Percentiles rank a stretch among this genome's conserved stretches.
phyloP scores from a whole-genome alignment of 805 yeast genomes.

The Geotrichum ghanense region DNA sequence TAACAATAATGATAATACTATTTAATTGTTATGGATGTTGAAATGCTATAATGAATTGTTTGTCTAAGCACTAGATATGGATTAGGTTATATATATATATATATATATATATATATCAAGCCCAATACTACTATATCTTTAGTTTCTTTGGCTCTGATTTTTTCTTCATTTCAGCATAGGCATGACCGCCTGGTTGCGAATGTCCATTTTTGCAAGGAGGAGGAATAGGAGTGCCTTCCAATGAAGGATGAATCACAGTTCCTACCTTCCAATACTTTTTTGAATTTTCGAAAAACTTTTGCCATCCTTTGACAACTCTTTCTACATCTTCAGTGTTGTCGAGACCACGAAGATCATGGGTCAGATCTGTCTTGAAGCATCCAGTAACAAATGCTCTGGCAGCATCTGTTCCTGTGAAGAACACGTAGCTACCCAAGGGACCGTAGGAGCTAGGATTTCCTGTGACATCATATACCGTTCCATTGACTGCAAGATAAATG shows the following conservation, averaged over 20 bases:
- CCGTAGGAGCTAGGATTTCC: slow-evolving; percentile 42
- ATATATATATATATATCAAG: too few species aligned
- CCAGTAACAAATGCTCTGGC: slow-evolving; percentile 65
- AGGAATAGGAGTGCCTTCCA: slow-evolving; percentile 38
- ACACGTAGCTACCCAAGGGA: slow-evolving; percentile 42
- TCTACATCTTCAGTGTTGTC: slow-evolving; percentile 29
- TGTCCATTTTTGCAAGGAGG: slow-evolving; percentile 29
- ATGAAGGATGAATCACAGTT: slow-evolving; percentile 33
- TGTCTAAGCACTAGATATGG: too few species aligned
- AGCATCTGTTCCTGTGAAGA: slow-evolving; percentile 54
- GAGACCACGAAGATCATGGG: slow-evolving; percentile 56
- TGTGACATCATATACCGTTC: slow-evolving; percentile 55
- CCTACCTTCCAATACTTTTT: slow-evolving; percentile 55
- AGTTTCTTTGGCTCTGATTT: neutral
- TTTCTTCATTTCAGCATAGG: neutral
- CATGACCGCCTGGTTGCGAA: neutral
- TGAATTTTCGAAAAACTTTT: slow-evolving; percentile 34
- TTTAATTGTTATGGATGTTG: too few species aligned
- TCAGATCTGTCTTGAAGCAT: slow-evolving; percentile 49
- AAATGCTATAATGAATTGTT: too few species aligned
- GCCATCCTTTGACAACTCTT: slow-evolving; percentile 38
- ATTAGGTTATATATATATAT: too few species aligned
- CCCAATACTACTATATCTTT: too few species aligned
- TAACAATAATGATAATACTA: too few species aligned
- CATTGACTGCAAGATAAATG: slow-evolving; percentile 47